Conservation (phyloP, 1,139 yeast species). For the Protomyces arabidopsidicola region DNA sequence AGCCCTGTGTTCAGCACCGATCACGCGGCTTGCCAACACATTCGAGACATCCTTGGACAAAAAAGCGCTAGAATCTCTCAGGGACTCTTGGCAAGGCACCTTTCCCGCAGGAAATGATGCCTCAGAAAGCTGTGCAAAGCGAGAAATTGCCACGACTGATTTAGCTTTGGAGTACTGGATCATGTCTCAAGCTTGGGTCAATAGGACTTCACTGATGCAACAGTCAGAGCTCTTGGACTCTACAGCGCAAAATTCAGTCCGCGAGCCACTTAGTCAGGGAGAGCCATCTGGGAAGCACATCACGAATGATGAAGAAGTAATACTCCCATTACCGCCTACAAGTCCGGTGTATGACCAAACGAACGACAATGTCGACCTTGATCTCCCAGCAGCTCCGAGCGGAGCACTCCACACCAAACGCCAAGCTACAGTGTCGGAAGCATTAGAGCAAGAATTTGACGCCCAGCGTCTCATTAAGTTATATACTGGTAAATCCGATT, state of each 20-base stretch:
- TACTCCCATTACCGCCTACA: neutral
- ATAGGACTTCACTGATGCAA: neutral
- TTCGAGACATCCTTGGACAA: neutral
- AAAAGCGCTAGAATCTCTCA: neutral
- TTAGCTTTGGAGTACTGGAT: neutral
- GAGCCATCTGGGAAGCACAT: neutral
- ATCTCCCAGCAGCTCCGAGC: neutral
- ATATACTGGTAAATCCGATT: neutral
- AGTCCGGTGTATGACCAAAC: neutral
- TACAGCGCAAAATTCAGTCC: too few relatives aligned
- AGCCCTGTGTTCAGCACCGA: neutral
- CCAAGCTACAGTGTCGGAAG: neutral
- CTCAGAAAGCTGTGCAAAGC: neutral
- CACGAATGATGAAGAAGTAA: neutral
- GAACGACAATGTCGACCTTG: neutral
- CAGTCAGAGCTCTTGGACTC: neutral
- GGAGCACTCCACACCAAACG: neutral
- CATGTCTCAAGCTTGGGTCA: neutral
- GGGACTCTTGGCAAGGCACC: neutral
- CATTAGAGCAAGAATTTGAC: neutral
- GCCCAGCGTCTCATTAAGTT: neutral
- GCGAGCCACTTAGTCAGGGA: neutral
- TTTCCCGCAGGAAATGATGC: neutral
- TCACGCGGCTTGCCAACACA: neutral
- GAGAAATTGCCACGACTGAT: neutral